Evolutionary conservation across 805 yeast species (phyloP).

Genomic region (Maudiozyma barnettii): DNA sequence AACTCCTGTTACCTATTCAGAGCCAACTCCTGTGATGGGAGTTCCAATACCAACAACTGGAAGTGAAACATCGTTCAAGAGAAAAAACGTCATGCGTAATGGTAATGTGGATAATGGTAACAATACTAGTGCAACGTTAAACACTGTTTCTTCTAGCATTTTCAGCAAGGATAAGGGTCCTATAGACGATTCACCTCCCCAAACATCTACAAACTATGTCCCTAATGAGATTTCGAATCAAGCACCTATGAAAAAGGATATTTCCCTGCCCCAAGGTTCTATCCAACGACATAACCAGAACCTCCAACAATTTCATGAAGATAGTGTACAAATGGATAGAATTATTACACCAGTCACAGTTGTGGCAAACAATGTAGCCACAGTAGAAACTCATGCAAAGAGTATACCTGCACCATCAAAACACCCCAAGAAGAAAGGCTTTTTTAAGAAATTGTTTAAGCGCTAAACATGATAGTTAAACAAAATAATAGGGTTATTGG

Average conservation of each 20-base stretch:
- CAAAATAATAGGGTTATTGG: too few species aligned
- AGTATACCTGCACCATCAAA: background rate
- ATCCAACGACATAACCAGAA: background rate
- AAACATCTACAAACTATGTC: background rate
- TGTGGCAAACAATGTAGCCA: background rate
- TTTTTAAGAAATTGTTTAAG: slow-evolving; percentile 7
- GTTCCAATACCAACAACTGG: slow-evolving; percentile 1
- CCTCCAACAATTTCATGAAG: background rate
- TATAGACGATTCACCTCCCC: background rate
- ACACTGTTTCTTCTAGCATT: slow-evolving; percentile 7
- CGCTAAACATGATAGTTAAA: background rate
- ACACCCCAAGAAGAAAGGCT: slow-evolving; percentile 3
- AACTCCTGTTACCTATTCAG: slow-evolving; percentile 3
- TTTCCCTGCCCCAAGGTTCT: background rate
- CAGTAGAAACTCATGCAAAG: background rate
- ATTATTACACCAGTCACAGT: background rate
- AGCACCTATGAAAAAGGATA: background rate
- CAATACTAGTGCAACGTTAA: slow-evolving; percentile 1
- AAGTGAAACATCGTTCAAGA: slow-evolving; percentile 10
- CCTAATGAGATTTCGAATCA: background rate
- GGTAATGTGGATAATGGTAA: background rate
- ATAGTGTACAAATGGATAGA: background rate
- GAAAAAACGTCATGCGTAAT: background rate
- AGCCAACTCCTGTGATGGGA: background rate
- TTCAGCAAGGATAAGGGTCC: slow-evolving; percentile 5